A percentile compares a stretch with the other conserved stretches of the same genome.
These are phyloP conservation scores for Ostreobium quekettii DNA, from an alignment of 139 green algal genomes.

Conservation along the genomic window DNA sequence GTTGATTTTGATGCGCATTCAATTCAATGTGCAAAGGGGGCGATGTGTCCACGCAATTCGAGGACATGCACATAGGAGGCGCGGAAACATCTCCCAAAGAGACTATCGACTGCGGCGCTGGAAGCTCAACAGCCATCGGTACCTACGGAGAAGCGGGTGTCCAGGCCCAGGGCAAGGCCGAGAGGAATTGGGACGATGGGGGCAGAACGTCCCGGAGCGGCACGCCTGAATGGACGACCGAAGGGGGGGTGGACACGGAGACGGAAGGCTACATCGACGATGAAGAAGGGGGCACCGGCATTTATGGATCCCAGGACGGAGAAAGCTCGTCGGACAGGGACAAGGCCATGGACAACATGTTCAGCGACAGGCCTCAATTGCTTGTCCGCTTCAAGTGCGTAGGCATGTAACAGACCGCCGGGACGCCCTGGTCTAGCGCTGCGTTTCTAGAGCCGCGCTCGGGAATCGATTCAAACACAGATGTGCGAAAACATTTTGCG, in stretches of 20 bases:
- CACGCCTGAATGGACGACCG: not conserved
- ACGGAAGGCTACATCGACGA: not conserved
- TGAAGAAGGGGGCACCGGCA: not conserved
- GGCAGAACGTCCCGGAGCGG: not conserved
- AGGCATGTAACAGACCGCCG: too few relatives aligned
- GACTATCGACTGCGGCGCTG: too few relatives aligned
- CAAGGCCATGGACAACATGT: not conserved
- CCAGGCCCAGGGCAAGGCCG: not conserved
- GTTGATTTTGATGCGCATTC: too few relatives aligned
- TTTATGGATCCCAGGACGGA: not conserved
- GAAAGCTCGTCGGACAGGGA: too few relatives aligned
- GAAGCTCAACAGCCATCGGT: not conserved
- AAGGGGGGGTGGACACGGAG: not conserved
- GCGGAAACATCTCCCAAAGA: not conserved
- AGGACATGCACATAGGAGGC: not conserved
- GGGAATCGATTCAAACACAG: too few relatives aligned
- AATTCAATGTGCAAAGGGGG: too few relatives aligned
- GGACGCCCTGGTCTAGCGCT: too few relatives aligned
- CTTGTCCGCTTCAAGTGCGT: slow-evolving; percentile 1
- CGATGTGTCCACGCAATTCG: not conserved
- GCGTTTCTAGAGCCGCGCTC: too few relatives aligned
- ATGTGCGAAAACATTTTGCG: too few relatives aligned
- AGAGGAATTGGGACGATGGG: not conserved
- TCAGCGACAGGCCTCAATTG: not conserved
- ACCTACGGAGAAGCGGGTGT: not conserved